Base-by-base conservation (phyloP, 2,329 filamentous ascomycete genomes). In the Cladosporium colombiae region DNA sequence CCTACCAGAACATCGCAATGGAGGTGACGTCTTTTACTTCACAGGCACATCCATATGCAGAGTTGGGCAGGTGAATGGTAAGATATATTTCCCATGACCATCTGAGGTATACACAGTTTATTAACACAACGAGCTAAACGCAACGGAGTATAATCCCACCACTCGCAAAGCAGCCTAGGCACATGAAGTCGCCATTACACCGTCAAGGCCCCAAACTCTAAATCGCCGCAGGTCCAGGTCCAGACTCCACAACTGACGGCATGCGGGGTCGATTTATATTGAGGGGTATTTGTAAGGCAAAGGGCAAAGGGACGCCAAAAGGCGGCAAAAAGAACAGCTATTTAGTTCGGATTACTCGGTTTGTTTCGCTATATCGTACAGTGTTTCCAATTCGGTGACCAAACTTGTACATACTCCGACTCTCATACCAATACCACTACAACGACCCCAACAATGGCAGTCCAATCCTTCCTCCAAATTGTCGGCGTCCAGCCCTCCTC, bases 401-500 rank as follows among this genome's bases (percentile, higher is more conserved):
- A n/a, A 2, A 46, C 10, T 46, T 46, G 40, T 46, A 10, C 10
- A 11, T 13, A 44, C 37, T 10, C 37, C n/a, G n/a, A n/a, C n/a
- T n/a, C n/a, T n/a, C n/a, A n/a, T n/a, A n/a, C n/a, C n/a, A n/a
- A n/a, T n/a, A n/a, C n/a, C n/a, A n/a, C n/a, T n/a, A n/a, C n/a
- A n/a, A n/a, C n/a, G n/a, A n/a, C n/a, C n/a, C n/a, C 33, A 44
- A 65, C 33, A 58, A 69, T 67, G 56, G 68, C 69, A 60, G 70
- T 69, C 27, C 66, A 69, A 68, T 80, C 80, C 52, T 84, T 86
- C 78, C 84, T 86, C 66, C 66, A 78, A 18, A 77, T 87, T 65
- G 72, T 89, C 64, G 88, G 88, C 65, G 78, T 83, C 14, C 73
- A 80, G 11, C 82, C 83, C 27, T 86, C 85, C 16, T 85, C 83